Conservation (phyloP, 2,329 filamentous ascomycete genomes). For the Aspergillus jensenii region DNA sequence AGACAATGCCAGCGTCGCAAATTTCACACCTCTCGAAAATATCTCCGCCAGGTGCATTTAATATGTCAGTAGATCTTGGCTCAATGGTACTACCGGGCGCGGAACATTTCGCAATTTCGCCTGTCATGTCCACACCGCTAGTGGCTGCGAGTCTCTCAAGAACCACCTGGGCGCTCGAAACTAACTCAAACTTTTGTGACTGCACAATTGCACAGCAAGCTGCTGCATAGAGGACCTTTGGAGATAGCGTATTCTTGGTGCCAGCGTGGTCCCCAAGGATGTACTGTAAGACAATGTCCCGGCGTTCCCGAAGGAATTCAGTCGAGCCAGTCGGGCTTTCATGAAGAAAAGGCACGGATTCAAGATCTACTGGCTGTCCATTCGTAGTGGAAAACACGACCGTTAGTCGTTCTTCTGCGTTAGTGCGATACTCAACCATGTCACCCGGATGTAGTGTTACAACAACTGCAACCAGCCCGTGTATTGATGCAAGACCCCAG, state of each 20-base stretch:
- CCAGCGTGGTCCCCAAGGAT: conserved; percentile 24
- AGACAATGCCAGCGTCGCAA: conserved; percentile 49
- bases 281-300: conserved; percentile 27
- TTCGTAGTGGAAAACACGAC: conserved; percentile 36
- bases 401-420: conserved; percentile 45
- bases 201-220: conserved; percentile 37
- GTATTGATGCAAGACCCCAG: conserved; percentile 55
- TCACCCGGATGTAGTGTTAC: conserved; percentile 57
- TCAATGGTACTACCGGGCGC: conserved; percentile 15
- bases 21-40: conserved; percentile 54
- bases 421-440: conserved; percentile 56
- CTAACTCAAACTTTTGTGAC: conserved; percentile 22
- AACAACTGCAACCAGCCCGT: conserved; percentile 50
- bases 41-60: conserved; percentile 23
- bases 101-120: conserved; percentile 33
- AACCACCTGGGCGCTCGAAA: conserved; percentile 23
- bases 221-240: conserved; percentile 37
- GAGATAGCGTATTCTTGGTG: conserved; percentile 21
- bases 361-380: conserved; percentile 10
- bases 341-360: conserved; percentile 2
- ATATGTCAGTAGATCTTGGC: conserved; percentile 24
- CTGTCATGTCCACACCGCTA: conserved; percentile 30
- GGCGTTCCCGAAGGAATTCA: conserved; percentile 16
- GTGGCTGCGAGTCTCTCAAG: conserved; percentile 28
- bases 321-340: conserved; percentile 15